Evolutionary conservation across 257 asterid species (phyloP), one percentile per base, ranked within the genome.

Genomic region (Solanum pennellii): DNA sequence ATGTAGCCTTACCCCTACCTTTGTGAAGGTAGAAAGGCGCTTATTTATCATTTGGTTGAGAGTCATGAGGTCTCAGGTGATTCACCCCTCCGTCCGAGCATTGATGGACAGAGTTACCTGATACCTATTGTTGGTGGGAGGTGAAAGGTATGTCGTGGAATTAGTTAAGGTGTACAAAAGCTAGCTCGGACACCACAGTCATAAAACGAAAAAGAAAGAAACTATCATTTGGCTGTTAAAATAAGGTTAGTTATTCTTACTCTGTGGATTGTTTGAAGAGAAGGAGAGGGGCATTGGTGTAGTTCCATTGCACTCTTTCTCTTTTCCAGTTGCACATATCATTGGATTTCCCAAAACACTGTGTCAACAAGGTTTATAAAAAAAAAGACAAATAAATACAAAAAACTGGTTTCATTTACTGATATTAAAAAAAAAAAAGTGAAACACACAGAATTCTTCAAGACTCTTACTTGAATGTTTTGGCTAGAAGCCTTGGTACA

Each of bases 321-420:
- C 97, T 86, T 92, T 94, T 20, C 98, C 98, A 84, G 97, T 93
- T 86, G 95, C 92, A 90, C 99, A 95, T 89, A 97, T 94, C 93
- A 94, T 91, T 7, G 97, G 93, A 91, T 97, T 97, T 82, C 99
- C 99, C 23, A 94, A 80, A 82, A 97, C 90, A 91, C 99, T 97
- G 94, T 83, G 25, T 41, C 41, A 66, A 41, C 31, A 4, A 20
- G 84, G 15, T 21, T 56, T 9, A 6, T 6, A 16, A 49, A 65
- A 69, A 59, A 80, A 2, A 5, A 27, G 39, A 60, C 88, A 39
- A 68, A 39, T 86, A 47, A 82, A 45, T 41, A 71, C 74, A 68
- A 82, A 20, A 31, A 45, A 25, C 1, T 77, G 25, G 10, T 45
- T 44, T 73, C 27, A 73, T 73, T 35, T 73, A 35, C 27, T 5